Evolutionary conservation across 768 basidiomycete species (phyloP).

Genomic region (Hysterangium stoloniferum): DNA sequence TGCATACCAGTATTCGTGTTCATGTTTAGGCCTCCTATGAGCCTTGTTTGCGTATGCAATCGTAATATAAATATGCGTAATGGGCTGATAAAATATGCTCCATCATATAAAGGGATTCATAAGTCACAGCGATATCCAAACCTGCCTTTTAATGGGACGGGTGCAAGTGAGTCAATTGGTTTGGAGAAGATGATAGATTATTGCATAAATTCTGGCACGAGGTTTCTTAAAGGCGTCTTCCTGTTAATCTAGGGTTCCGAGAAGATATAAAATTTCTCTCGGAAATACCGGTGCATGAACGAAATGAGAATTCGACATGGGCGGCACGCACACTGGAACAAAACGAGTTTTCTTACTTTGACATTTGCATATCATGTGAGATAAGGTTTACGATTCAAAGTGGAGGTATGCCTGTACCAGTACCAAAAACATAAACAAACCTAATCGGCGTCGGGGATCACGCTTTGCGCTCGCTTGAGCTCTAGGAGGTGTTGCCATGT

Average conservation of each 20-base stretch:
- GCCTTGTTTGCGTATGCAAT: no score
- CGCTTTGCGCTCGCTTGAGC: constrained; percentile 18
- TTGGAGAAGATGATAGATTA: no score
- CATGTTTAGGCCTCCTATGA: no score
- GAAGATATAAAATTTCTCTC: constrained; percentile 20
- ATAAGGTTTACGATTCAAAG: constrained; percentile 20
- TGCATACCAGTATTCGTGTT: no score
- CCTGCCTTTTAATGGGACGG: no score
- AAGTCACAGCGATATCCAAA: no score
- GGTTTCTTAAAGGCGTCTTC: no score
- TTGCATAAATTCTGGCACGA: no score
- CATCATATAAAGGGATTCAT: no score
- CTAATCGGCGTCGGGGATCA: constrained; percentile 17
- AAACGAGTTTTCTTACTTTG: neutral
- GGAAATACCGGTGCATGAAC: constrained; percentile 25
- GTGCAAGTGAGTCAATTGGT: no score
- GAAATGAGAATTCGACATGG: constrained; percentile 23
- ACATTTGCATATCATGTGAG: neutral
- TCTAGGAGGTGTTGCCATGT: constrained; percentile 18
- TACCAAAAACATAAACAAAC: constrained; percentile 16
- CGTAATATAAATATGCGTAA: no score
- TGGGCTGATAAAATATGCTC: no score
- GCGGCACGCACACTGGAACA: constrained; percentile 16
- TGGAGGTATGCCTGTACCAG: constrained; percentile 22
- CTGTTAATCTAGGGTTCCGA: constrained; percentile 22